A percentile compares a stretch with the other conserved stretches of the same genome.
phyloP scores from a whole-genome alignment of 2,329 filamentous ascomycete genomes.

The Calonectria montana region DNA sequence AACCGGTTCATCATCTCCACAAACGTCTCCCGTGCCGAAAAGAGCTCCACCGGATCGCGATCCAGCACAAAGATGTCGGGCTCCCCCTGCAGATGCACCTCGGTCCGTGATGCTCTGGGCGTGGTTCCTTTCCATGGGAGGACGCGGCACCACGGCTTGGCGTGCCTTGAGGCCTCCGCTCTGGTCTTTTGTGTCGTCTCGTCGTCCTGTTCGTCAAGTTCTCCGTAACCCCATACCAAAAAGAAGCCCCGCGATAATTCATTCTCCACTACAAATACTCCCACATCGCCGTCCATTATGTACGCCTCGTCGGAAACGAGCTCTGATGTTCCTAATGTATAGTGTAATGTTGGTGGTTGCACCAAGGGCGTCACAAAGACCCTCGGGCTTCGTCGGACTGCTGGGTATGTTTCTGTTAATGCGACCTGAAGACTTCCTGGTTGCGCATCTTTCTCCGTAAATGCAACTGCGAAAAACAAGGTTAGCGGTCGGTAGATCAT shows the following conservation, averaged over 20 bases:
- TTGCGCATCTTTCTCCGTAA: conserved; percentile 16
- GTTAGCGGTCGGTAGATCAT: not conserved
- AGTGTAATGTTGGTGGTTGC: conserved; percentile 22
- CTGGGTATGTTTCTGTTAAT: conserved; percentile 21
- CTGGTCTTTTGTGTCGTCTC: not conserved
- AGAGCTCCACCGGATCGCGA: conserved; percentile 24
- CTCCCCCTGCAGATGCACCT: conserved; percentile 23
- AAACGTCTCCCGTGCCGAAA: conserved; percentile 25
- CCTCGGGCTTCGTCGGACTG: conserved; percentile 7
- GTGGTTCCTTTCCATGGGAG: conserved; percentile 22
- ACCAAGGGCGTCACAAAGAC: conserved; percentile 21
- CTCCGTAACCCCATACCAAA: conserved; percentile 22
- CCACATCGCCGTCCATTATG: conserved; percentile 14
- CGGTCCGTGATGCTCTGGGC: conserved; percentile 9
- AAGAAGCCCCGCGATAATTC: conserved; percentile 22
- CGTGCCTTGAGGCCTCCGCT: not conserved
- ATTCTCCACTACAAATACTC: conserved; percentile 24
- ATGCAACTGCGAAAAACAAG: conserved; percentile 14
- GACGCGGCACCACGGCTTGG: conserved; percentile 22
- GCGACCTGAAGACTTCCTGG: conserved; percentile 19
- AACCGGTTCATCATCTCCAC: conserved; percentile 28
- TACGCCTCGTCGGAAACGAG: conserved; percentile 21
- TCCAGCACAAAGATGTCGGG: conserved; percentile 26
- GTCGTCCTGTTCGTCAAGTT: conserved; percentile 10
- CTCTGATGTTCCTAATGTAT: conserved; percentile 22